Percentiles rank a stretch among this genome's conserved stretches.
Conservation (phyloP, 257 asterid species). For the Asclepias syriaca region DNA sequence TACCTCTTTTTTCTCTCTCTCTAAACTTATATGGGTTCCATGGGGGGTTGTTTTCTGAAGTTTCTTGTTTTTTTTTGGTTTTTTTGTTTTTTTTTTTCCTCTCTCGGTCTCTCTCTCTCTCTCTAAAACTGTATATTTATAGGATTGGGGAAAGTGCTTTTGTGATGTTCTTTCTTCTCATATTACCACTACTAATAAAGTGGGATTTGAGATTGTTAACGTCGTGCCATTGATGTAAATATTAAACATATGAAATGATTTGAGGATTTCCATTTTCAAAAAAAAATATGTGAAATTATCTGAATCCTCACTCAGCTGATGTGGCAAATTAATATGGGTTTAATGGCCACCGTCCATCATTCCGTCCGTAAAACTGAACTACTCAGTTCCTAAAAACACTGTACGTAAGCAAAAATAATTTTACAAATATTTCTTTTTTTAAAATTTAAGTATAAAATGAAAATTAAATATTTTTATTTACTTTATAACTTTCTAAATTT, state of each 20-base stretch:
- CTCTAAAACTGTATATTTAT: constrained; percentile 11
- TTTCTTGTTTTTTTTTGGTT: background rate
- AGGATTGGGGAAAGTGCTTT: constrained; percentile 2
- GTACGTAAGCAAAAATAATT: too few species aligned
- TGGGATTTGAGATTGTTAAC: background rate
- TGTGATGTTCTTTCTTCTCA: constrained; percentile 1
- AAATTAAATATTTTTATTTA: too few species aligned
- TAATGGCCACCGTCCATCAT: background rate
- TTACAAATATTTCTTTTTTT: too few species aligned
- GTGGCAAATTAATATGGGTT: background rate
- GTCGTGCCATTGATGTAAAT: background rate
- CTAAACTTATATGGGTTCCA: background rate
- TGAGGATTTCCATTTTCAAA: too few species aligned
- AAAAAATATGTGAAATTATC: too few species aligned
- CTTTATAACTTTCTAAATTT: too few species aligned
- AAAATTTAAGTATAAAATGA: too few species aligned
- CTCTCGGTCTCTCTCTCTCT: background rate
- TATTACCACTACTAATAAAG: background rate
- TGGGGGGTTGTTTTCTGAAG: too few species aligned
- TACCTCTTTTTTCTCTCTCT: background rate
- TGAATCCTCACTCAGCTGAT: background rate
- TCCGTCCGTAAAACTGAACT: too few species aligned
- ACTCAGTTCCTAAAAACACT: too few species aligned
- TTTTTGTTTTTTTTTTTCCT: too few species aligned
- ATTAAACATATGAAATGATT: background rate